Base-by-base conservation (phyloP, 176 grass and related monocot species). In the Urochloa ruziziensis region DNA sequence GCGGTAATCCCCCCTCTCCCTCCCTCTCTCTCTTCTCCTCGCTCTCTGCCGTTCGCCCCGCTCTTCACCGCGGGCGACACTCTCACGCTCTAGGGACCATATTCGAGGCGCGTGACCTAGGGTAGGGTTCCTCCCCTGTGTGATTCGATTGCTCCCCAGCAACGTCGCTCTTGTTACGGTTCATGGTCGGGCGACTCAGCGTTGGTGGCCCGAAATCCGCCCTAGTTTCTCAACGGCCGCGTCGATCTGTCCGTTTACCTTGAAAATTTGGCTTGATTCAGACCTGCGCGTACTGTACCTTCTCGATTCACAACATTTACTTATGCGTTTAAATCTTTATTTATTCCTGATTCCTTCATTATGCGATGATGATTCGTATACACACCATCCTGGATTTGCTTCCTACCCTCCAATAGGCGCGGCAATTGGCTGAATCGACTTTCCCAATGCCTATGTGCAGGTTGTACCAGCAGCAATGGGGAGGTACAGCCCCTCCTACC, bases 401-500 rank as follows among this genome's bases (percentile, higher is more conserved):
- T 43, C 17, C 44, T 6, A 74, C 32, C 43, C 5, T 69, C 5
- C 23, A 2, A 2, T 30, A 83, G 59, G 32, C 15, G 2, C 25
- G 12, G 14, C 15, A 14, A 53, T 63, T 1, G 54, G 54, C 59
- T 68, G 51, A 78, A 69, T 46, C 51, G 63, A 39, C 30, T 47
- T 12, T 12, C n/a, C n/a, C 10, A 59, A 40, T 13, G 36, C 19
- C 18, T 40, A 1, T 46, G 36, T 68, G 33, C 86, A 83, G 74
- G 80, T 83, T 74, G 42, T 27, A 53, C 62, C 19, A 1, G 58
- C 21, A 71, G 15, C 62, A 64, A 97, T 98, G 95, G 80, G 91
- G 90, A 92, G 86, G 81, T 89, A 91, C 82, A 89, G 92, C 73
- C 90, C 92, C 54, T 15, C 83, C 10, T 90, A 92, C 30, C 75